phyloP scores from a whole-genome alignment of 345 rosid genomes.

The Linum usitatissimum region DNA sequence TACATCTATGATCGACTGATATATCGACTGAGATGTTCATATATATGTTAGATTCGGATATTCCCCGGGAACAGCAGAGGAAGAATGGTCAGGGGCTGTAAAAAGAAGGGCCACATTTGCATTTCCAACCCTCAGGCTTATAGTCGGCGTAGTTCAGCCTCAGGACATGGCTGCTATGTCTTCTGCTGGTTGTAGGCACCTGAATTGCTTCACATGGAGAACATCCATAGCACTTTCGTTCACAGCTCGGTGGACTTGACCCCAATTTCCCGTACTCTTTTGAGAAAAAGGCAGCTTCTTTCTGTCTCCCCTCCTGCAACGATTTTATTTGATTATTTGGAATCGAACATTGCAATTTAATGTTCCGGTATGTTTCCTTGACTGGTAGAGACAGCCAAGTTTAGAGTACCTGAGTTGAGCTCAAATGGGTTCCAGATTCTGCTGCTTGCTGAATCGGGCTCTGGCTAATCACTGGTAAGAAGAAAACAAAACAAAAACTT shows the following conservation, averaged over 20 bases:
- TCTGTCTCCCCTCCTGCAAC: background rate
- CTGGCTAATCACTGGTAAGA: conserved; percentile 8
- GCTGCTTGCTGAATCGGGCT: conserved; percentile 1
- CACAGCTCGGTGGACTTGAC: conserved; percentile 75
- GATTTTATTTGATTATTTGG: background rate
- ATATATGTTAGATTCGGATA: background rate
- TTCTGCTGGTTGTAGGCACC: conserved; percentile 42
- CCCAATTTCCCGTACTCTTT: conserved; percentile 38
- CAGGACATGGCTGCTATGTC: conserved; percentile 14
- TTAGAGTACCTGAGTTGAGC: conserved; percentile 10
- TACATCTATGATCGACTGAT: too few species aligned
- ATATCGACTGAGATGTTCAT: too few species aligned
- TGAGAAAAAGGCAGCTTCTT: conserved; percentile 7
- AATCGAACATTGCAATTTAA: background rate
- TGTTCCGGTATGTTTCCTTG: background rate
- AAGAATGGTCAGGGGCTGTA: conserved; percentile 30
- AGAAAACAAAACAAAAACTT: background rate
- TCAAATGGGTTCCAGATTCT: background rate
- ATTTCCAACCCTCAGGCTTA: conserved; percentile 83
- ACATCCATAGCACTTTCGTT: conserved; percentile 66
- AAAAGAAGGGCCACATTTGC: conserved; percentile 60
- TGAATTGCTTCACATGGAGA: conserved; percentile 65
- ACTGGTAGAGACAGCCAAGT: background rate
- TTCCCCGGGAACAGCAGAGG: background rate
- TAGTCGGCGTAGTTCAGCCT: conserved; percentile 54